phyloP scores from a whole-genome alignment of 768 basidiomycete species.

The Mycena latifolia region DNA sequence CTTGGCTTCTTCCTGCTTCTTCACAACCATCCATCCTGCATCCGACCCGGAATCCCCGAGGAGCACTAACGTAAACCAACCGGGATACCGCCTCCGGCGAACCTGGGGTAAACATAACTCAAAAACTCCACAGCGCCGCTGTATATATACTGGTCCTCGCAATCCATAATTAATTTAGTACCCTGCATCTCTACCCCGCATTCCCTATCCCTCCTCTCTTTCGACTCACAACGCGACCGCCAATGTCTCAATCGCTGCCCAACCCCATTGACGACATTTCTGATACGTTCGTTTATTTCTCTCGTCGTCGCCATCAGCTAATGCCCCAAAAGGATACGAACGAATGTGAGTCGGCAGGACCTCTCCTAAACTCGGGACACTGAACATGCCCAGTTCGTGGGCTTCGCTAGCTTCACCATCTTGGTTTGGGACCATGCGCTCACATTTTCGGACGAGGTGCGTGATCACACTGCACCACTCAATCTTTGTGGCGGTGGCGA shows the following conservation, averaged over 20 bases:
- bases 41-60: constrained; percentile 9
- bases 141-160: too few relatives aligned
- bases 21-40: background rate
- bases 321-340: constrained; percentile 24
- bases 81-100: constrained; percentile 13
- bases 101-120: constrained; percentile 27
- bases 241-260: constrained; percentile 25
- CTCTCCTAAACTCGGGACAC: background rate
- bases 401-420: constrained; percentile 47
- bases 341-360: constrained; percentile 25
- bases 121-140: background rate
- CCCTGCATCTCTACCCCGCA: constrained; percentile 15
- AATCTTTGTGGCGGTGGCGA: too few relatives aligned
- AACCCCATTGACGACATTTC: constrained; percentile 14
- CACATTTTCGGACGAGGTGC: constrained; percentile 47
- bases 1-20: too few relatives aligned
- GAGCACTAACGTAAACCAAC: constrained; percentile 17
- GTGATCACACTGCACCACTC: background rate
- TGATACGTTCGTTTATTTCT: constrained; percentile 25
- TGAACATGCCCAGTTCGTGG: constrained; percentile 42
- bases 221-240: background rate
- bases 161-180: constrained; percentile 12
- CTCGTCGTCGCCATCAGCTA: background rate
- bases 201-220: too few relatives aligned
- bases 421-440: constrained; percentile 52